These are phyloP conservation scores for Cercospora zeae-maydis DNA, from an alignment of 2,329 filamentous ascomycete species.

Conservation along the genomic window DNA sequence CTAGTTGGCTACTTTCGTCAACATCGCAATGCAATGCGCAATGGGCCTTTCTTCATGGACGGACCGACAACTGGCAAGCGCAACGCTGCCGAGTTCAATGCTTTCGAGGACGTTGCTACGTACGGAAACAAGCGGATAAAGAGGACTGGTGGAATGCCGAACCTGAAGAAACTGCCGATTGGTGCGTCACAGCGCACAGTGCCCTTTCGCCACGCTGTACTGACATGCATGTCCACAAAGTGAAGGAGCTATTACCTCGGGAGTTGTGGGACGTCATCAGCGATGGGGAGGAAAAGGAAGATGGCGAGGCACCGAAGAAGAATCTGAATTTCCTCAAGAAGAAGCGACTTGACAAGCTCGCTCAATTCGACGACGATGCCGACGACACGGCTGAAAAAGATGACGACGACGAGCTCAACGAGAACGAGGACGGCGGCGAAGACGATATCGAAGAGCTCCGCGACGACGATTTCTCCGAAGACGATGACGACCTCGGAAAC, in stretches of 20 bases:
- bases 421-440: conserved; percentile 56
- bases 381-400: conserved; percentile 16
- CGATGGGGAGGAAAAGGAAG: conserved; percentile 19
- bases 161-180: conserved; percentile 47
- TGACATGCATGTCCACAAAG: conserved; percentile 26
- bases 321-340: conserved; percentile 26
- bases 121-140: conserved; percentile 36
- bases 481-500: conserved; percentile 55
- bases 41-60: conserved; percentile 25
- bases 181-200: conserved; percentile 4
- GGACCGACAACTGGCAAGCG: conserved; percentile 43
- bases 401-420: conserved; percentile 55
- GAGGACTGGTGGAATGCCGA: conserved; percentile 39
- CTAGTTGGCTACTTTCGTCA: conserved; percentile 14
- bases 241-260: conserved; percentile 49
- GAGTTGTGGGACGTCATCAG: conserved; percentile 47
- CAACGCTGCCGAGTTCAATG: conserved; percentile 54
- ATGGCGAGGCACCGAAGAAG: conserved; percentile 16
- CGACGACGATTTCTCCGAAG: conserved; percentile 53
- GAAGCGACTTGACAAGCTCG: conserved; percentile 26
- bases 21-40: conserved; percentile 18
- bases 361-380: conserved; percentile 25
- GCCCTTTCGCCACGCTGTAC: neutral
- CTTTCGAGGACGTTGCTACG: conserved; percentile 50
- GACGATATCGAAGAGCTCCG: conserved; percentile 20